A percentile compares a stretch with the other conserved stretches of the same genome.
Conservation (phyloP, 1,284 basidiomycete species). For the Sporisorium graminicola region DNA sequence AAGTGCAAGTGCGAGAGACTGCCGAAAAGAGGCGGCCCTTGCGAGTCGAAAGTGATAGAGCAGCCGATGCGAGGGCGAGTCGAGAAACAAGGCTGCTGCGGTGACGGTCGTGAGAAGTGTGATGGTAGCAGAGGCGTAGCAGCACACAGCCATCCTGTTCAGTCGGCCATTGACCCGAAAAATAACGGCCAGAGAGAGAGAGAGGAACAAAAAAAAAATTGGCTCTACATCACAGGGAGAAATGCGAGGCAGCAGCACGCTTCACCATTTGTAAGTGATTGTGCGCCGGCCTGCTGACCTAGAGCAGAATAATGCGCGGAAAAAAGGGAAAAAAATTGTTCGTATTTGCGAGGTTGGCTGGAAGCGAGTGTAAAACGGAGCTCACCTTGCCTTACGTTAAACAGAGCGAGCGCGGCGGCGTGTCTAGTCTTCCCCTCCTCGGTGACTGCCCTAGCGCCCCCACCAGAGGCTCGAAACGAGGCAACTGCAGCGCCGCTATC, state of each 20-base stretch:
- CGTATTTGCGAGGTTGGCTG: background rate
- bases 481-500: background rate
- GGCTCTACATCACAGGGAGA: too few species aligned
- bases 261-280: background rate
- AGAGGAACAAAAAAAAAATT: background rate
- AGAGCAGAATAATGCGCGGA: background rate
- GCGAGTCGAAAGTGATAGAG: background rate
- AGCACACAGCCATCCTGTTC: background rate
- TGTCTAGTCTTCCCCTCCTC: background rate
- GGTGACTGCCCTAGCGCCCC: background rate
- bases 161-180: constrained; percentile 5
- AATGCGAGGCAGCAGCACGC: background rate
- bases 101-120: constrained; percentile 3
- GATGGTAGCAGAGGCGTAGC: constrained; percentile 14
- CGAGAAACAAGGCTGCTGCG: constrained; percentile 17
- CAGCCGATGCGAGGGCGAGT: constrained; percentile 5
- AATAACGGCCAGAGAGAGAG: background rate
- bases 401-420: too few species aligned
- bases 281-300: constrained; percentile 7
- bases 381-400: background rate
- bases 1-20: background rate
- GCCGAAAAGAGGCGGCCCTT: background rate
- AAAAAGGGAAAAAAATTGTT: constrained; percentile 6
- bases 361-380: background rate
- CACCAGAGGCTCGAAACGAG: background rate